A percentile compares a stretch with the other conserved stretches of the same genome.
These are phyloP conservation scores for Cutaneotrichosporon dermatis DNA, from an alignment of 1,284 basidiomycete species.

Conservation along the genomic window DNA sequence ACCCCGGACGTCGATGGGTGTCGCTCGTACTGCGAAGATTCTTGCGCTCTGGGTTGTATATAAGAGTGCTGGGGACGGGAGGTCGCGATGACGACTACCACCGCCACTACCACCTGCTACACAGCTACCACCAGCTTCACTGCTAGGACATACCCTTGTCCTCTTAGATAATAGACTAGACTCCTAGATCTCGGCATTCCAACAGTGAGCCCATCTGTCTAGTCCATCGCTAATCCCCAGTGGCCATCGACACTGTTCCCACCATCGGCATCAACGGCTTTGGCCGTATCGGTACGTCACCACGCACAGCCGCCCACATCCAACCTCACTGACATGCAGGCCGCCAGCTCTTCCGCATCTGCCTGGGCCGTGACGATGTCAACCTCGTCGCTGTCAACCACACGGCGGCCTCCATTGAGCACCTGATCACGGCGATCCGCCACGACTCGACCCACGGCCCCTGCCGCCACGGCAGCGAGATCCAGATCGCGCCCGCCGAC, in stretches of 20 bases:
- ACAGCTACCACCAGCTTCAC: no score
- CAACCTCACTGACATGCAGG: slow-evolving; percentile 5
- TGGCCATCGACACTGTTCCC: slow-evolving; percentile 17
- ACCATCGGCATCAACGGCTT: slow-evolving; percentile 49
- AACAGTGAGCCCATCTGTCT: slow-evolving; percentile 7
- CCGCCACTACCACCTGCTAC: neutral
- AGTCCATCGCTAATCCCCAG: neutral
- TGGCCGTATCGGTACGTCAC: slow-evolving; percentile 43
- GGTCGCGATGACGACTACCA: neutral
- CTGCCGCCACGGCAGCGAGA: slow-evolving; percentile 28
- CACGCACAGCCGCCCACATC: no score
- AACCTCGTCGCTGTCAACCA: slow-evolving; percentile 49
- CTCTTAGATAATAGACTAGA: neutral
- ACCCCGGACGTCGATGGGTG: neutral
- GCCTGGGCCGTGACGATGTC: slow-evolving; percentile 33
- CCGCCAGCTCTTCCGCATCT: slow-evolving; percentile 34
- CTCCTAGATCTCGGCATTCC: neutral
- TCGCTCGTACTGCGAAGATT: neutral
- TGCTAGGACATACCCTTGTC: neutral
- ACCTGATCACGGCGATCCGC: slow-evolving; percentile 43
- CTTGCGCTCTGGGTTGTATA: neutral
- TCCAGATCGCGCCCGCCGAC: slow-evolving; percentile 32
- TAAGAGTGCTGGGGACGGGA: neutral
- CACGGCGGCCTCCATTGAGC: slow-evolving; percentile 45
- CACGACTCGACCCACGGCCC: slow-evolving; percentile 50